These are phyloP conservation scores for Orbilia brochopaga DNA, from an alignment of 2,329 filamentous ascomycete genomes.

Conservation along the genomic window DNA sequence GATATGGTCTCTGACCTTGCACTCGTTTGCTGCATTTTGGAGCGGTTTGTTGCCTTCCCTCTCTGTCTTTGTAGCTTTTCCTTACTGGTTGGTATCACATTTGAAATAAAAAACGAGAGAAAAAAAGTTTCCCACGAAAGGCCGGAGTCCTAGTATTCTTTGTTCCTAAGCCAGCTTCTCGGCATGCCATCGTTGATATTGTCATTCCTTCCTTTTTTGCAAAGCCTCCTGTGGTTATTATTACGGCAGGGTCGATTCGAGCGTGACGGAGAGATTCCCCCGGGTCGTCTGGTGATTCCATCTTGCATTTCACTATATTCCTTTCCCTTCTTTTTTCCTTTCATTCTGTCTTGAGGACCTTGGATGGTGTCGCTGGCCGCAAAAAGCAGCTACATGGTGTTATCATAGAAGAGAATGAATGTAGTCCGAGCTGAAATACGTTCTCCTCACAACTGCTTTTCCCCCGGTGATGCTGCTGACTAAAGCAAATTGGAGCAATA, in stretches of 20 bases:
- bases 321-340: slow-evolving; percentile 7
- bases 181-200: slow-evolving; percentile 9
- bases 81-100: slow-evolving; percentile 11
- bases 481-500: too few species aligned
- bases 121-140: slow-evolving; percentile 22
- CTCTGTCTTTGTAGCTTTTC: background rate
- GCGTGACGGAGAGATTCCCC: slow-evolving; percentile 10
- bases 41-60: slow-evolving; percentile 28
- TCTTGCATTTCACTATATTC: background rate
- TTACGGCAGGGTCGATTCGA: background rate
- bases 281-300: slow-evolving; percentile 8
- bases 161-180: slow-evolving; percentile 12
- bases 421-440: background rate
- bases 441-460: background rate
- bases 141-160: slow-evolving; percentile 25
- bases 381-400: slow-evolving; percentile 10
- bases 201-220: slow-evolving; percentile 9
- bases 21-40: slow-evolving; percentile 22
- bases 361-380: slow-evolving; percentile 3
- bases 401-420: slow-evolving; percentile 12
- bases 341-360: background rate
- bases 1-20: background rate
- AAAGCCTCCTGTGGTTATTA: background rate
- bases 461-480: background rate
- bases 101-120: slow-evolving; percentile 18